These are phyloP conservation scores for Xylaria scruposa DNA, from an alignment of 495 filamentous ascomycete genomes.

Conservation along the genomic window DNA sequence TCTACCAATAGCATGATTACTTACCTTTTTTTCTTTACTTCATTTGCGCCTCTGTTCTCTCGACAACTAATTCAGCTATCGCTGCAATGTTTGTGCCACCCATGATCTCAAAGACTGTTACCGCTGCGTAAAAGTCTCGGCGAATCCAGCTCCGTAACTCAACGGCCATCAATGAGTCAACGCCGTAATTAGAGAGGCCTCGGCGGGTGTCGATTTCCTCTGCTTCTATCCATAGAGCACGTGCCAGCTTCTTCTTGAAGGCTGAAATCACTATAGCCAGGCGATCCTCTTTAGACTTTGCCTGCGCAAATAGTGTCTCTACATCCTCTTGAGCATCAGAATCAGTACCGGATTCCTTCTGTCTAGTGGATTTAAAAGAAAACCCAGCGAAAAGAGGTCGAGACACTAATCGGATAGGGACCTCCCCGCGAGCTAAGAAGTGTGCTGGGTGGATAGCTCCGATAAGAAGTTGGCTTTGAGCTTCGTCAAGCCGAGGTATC, in stretches of 20 bases:
- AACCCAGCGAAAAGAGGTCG: not conserved
- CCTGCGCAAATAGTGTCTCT: not conserved
- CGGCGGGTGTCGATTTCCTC: not conserved
- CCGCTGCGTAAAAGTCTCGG: not conserved
- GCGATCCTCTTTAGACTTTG: not conserved
- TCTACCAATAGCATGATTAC: too few species aligned
- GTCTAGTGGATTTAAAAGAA: not conserved
- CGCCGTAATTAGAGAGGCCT: not conserved
- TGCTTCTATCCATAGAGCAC: not conserved
- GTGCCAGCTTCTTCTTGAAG: not conserved
- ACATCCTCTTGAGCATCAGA: not conserved
- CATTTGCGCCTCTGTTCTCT: not conserved
- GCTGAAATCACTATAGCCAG: not conserved
- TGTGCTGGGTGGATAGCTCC: not conserved
- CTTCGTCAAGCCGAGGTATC: not conserved
- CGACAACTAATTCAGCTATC: not conserved
- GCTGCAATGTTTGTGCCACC: not conserved
- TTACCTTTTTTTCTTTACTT: too few species aligned
- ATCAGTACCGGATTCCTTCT: not conserved
- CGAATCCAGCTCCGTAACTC: conserved; percentile 2
- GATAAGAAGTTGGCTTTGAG: not conserved
- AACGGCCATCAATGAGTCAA: not conserved
- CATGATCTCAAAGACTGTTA: not conserved
- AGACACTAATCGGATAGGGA: not conserved
- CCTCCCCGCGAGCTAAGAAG: not conserved